Percentiles rank a stretch among this genome's conserved stretches.
These are phyloP conservation scores for Lipomyces kockii DNA, from an alignment of 805 yeast genomes.

Conservation along the genomic window DNA sequence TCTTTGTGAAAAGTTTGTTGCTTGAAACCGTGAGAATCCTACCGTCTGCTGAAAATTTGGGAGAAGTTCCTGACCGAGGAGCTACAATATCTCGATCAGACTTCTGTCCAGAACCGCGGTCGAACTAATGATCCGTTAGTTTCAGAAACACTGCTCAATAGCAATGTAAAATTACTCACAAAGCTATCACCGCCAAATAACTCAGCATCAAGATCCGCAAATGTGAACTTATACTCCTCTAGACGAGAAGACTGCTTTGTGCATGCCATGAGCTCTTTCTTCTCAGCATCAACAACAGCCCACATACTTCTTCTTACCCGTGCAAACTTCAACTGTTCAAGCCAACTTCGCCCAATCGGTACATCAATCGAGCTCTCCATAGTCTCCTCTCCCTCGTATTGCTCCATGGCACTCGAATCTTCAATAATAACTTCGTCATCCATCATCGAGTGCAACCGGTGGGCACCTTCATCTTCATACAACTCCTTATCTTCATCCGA, in stretches of 20 bases:
- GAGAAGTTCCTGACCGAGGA: conserved; percentile 1
- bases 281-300: conserved; percentile 18
- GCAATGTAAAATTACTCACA: conserved; percentile 9
- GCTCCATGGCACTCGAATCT: conserved; percentile 16
- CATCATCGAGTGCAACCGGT: conserved; percentile 6
- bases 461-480: conserved; percentile 17
- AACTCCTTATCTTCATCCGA: conserved; percentile 22
- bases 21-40: not conserved
- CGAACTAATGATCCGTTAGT: not conserved
- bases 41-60: conserved; percentile 10
- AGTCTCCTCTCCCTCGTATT: conserved; percentile 11
- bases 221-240: conserved; percentile 39
- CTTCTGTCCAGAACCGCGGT: not conserved
- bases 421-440: conserved; percentile 7
- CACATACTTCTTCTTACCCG: conserved; percentile 21
- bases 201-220: conserved; percentile 52
- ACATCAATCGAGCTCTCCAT: conserved; percentile 5
- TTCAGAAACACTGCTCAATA: too few relatives aligned
- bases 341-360: conserved; percentile 28
- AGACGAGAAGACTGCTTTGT: conserved; percentile 4
- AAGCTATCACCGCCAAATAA: conserved; percentile 50
- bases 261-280: conserved; percentile 6
- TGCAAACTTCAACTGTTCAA: conserved; percentile 24
- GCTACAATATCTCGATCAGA: not conserved
- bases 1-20: not conserved